Percentiles rank a stretch among this genome's conserved stretches.
phyloP scores from a whole-genome alignment of 192 early-diverging fungal species.

The Coemansia sp. region DNA sequence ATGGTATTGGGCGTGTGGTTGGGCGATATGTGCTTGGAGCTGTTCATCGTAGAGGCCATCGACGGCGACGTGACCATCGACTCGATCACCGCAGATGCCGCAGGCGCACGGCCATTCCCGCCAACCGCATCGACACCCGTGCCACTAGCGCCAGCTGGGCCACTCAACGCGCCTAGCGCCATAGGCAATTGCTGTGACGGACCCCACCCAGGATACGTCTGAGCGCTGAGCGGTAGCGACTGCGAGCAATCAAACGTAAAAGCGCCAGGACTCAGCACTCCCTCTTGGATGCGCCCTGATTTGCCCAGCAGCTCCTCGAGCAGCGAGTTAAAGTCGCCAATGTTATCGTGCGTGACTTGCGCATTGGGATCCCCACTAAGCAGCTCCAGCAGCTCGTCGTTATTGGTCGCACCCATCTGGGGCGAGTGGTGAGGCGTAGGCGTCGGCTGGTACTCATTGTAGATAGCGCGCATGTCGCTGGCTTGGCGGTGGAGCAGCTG shows the following conservation, averaged over 20 bases:
- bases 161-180: constrained; percentile 3
- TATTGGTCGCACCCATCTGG: constrained; percentile 21
- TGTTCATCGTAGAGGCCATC: constrained; percentile 19
- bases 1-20: constrained; percentile 28
- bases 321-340: constrained; percentile 33
- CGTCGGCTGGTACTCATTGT: constrained; percentile 49
- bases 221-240: constrained; percentile 5
- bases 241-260: constrained; percentile 5
- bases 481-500: constrained; percentile 36
- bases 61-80: constrained; percentile 39
- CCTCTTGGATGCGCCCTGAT: constrained; percentile 19
- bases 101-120: background rate
- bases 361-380: constrained; percentile 42
- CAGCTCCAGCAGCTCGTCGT: constrained; percentile 35
- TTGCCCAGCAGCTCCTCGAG: constrained; percentile 39
- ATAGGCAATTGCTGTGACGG: constrained; percentile 1
- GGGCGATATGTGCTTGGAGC: constrained; percentile 25
- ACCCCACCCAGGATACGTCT: constrained; percentile 4
- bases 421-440: constrained; percentile 57
- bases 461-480: constrained; percentile 31
- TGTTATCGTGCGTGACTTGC: constrained; percentile 36
- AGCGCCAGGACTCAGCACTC: background rate
- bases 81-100: constrained; percentile 10
- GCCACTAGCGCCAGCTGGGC: background rate
- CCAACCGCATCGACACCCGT: constrained; percentile 10